Evolutionary conservation across 2,329 filamentous ascomycete species (phyloP), one percentile per base, ranked within the genome.

Genomic region (Penicillium paneum): DNA sequence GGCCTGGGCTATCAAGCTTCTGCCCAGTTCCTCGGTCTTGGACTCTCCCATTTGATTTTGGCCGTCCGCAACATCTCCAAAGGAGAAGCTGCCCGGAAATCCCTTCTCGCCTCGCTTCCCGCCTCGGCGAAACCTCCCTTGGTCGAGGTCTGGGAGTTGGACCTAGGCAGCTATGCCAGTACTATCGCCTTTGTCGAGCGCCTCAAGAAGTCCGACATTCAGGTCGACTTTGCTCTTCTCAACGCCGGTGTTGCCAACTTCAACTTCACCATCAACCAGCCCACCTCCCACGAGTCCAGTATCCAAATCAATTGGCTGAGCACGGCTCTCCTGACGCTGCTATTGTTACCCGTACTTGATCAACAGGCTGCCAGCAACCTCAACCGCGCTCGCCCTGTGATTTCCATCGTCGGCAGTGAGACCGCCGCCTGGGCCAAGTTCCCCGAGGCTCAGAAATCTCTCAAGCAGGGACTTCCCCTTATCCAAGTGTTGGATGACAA

Each of bases 1-100:
- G 78, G 78, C 3, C 71, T 81, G 0, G 79, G 79, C 13, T 69
- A 73, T 41, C 76, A 81, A 64, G 74, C 78, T 6, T 73, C 75
- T 1, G 67, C 68, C 1, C 76, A 79, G 56, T 70, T 78, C 39
- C 71, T 74, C 0, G 60, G 64, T 0, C 69, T 79, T 6, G 69
- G 71, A 5, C 72, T 74, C 12, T 65, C 65, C 1, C 74, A 71
- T 26, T 67, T 81, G 26, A 78, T 81, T 51, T 66, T 81, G 17
- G 76, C 75, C 3, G 74, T 77, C 28, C 75, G 79, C 28, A 73
- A 60, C 26, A 17, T 67, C 7, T 63, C 68, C 21, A 79, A 79
- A 54, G 78, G 78, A 43, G 71, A 80, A 58, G 68, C 64, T 0
- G 79, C 79, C 0, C 73, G 71, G 40, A 55, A 64, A 10, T 66